A percentile compares a stretch with the other conserved stretches of the same genome.
Evolutionary conservation across 2,329 filamentous ascomycete species (phyloP).

Genomic region (Cephalotrichum gorgonifer): DNA sequence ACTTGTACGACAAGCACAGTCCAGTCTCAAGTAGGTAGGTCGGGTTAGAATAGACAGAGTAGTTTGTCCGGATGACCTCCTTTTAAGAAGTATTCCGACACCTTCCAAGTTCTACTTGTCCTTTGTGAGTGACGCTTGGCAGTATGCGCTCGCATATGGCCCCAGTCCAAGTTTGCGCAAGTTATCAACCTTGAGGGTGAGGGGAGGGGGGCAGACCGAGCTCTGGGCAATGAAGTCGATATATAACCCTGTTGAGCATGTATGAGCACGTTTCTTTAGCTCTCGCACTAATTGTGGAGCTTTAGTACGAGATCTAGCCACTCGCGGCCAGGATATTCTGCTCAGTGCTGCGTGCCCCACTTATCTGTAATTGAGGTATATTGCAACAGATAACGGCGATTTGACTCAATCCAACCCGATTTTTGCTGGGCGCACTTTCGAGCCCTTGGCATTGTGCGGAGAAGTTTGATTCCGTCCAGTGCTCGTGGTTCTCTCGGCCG

Average conservation of each 20-base stretch:
- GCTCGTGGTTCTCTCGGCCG: no score
- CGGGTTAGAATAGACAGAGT: background rate
- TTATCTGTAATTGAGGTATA: no score
- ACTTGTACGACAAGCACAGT: no score
- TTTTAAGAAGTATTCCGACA: background rate
- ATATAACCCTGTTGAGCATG: conserved; percentile 17
- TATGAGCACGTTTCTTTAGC: conserved; percentile 24
- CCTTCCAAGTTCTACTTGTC: background rate
- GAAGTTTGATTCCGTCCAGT: no score
- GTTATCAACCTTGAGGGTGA: no score
- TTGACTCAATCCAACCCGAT: no score
- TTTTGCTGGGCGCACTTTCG: no score
- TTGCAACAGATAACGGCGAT: no score
- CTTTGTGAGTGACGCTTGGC: background rate
- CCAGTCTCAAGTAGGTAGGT: no score
- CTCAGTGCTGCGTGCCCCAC: no score
- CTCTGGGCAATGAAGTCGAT: background rate
- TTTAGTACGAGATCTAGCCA: background rate
- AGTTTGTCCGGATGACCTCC: background rate
- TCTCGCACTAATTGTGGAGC: background rate
- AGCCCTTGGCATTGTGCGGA: no score
- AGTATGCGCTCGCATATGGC: background rate
- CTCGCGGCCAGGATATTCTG: background rate
- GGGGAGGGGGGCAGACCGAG: background rate
- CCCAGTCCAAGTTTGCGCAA: background rate